Conservation (phyloP, 306 rosid genomes). For the Comarum palustre region DNA sequence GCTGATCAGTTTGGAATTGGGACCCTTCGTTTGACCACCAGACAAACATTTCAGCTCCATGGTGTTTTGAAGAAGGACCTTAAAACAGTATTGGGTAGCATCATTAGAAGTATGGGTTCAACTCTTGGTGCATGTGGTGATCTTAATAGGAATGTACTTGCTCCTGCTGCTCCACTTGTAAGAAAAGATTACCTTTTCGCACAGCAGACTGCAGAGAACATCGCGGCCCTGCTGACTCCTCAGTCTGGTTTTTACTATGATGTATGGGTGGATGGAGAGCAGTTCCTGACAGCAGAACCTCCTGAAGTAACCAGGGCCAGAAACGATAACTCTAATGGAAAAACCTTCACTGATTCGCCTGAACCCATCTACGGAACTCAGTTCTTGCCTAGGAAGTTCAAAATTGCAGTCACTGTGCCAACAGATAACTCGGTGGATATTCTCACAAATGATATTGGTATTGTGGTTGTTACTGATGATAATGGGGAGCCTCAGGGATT, state of each 20-base stretch:
- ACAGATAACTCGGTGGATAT: slow-evolving; percentile 92
- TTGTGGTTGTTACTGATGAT: slow-evolving; percentile 73
- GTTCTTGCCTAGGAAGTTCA: slow-evolving; percentile 94
- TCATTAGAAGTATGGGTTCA: slow-evolving; percentile 82
- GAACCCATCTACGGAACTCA: slow-evolving; percentile 98
- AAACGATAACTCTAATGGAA: slow-evolving; percentile 87
- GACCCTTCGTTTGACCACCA: slow-evolving; percentile 90
- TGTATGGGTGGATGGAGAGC: slow-evolving; percentile 96
- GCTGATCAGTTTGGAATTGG: slow-evolving; percentile 98
- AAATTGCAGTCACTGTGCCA: slow-evolving; percentile 95
- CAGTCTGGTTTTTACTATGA: slow-evolving; percentile 98
- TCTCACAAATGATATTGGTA: slow-evolving; percentile 88
- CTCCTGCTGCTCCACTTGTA: slow-evolving; percentile 85
- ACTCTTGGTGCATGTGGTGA: slow-evolving; percentile 99
- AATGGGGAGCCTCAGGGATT: slow-evolving; percentile 85
- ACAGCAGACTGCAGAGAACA: slow-evolving; percentile 87
- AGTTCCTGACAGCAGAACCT: slow-evolving; percentile 69
- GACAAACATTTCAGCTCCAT: slow-evolving; percentile 97
- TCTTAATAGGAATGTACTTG: slow-evolving; percentile 92
- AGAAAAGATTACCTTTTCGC: slow-evolving; percentile 89
- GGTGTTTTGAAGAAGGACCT: slow-evolving; percentile 91
- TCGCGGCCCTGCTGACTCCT: slow-evolving; percentile 84
- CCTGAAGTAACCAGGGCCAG: slow-evolving; percentile 81
- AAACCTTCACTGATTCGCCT: slow-evolving; percentile 81
- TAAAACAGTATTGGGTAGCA: slow-evolving; percentile 76